These are phyloP conservation scores for Exserohilum rostratum DNA, from an alignment of 2,329 filamentous ascomycete species.

Conservation along the genomic window DNA sequence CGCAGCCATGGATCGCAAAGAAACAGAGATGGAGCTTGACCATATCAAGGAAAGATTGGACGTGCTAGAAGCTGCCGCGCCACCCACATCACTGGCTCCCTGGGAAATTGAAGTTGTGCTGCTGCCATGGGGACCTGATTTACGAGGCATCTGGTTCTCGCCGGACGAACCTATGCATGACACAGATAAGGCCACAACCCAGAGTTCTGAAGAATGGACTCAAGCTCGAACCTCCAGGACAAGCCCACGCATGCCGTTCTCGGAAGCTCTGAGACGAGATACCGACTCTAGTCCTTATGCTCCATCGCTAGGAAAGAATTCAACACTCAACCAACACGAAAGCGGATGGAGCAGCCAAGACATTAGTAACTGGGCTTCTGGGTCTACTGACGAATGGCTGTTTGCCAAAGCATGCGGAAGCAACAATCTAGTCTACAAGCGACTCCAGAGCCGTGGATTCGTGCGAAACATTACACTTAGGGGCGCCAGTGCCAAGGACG, in stretches of 20 bases:
- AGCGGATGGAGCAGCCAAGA: slow-evolving; percentile 57
- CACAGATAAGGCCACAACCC: slow-evolving; percentile 42
- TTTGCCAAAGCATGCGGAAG: slow-evolving; percentile 71
- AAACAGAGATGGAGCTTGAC: slow-evolving; percentile 53
- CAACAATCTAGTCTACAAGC: slow-evolving; percentile 67
- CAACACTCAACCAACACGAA: slow-evolving; percentile 41
- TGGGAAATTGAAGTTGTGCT: slow-evolving; percentile 81
- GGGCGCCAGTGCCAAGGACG: slow-evolving; percentile 69
- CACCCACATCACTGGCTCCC: slow-evolving; percentile 67
- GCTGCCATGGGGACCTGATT: slow-evolving; percentile 68
- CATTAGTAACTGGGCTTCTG: slow-evolving; percentile 57
- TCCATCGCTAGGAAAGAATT: slow-evolving; percentile 16
- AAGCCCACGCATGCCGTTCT: slow-evolving; percentile 8
- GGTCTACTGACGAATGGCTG: slow-evolving; percentile 62
- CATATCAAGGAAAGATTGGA: slow-evolving; percentile 56
- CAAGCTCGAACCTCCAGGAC: slow-evolving; percentile 38
- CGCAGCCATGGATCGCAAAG: slow-evolving; percentile 45
- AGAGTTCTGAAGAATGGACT: slow-evolving; percentile 57
- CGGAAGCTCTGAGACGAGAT: slow-evolving; percentile 19
- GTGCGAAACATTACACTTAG: slow-evolving; percentile 68
- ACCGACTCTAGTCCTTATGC: slow-evolving; percentile 34
- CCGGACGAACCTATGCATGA: slow-evolving; percentile 50
- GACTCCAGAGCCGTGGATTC: slow-evolving; percentile 76
- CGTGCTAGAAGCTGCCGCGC: slow-evolving; percentile 62
- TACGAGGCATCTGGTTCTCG: slow-evolving; percentile 61